Conservation (phyloP, 2,329 filamentous ascomycete species). For the Bertia moriformis region DNA sequence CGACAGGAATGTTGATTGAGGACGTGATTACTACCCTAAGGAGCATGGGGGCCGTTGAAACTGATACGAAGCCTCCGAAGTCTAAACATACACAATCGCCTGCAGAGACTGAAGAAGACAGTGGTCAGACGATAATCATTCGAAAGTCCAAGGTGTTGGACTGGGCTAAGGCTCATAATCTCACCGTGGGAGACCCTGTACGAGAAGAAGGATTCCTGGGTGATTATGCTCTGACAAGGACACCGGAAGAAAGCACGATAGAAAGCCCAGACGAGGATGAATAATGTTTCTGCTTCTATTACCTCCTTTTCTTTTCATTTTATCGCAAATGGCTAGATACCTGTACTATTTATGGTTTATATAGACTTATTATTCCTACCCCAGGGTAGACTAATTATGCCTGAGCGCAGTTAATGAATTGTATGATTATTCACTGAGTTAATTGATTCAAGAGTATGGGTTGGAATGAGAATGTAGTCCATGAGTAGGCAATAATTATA, state of each 20-base stretch:
- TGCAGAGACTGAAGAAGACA: not conserved
- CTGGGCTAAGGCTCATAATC: conserved; percentile 33
- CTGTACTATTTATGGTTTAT: not conserved
- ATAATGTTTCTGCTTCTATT: no score
- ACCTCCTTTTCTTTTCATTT: no score
- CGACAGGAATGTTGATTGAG: conserved; percentile 45
- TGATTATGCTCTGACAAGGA: conserved; percentile 21
- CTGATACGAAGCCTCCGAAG: conserved; percentile 25
- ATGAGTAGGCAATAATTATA: not conserved
- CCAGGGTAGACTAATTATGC: no score
- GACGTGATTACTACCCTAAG: conserved; percentile 45
- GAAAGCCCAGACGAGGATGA: conserved; percentile 4
- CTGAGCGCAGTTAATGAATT: no score
- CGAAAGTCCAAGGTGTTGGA: conserved; percentile 22
- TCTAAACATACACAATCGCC: conserved; percentile 10
- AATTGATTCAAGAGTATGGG: not conserved
- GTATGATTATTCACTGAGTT: no score
- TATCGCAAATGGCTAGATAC: not conserved
- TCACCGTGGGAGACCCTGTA: conserved; percentile 30
- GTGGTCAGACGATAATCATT: not conserved
- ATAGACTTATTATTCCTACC: not conserved
- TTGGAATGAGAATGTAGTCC: conserved; percentile 1
- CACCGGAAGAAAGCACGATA: conserved; percentile 10
- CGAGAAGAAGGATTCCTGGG: conserved; percentile 37
- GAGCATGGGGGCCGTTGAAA: conserved; percentile 39